phyloP scores from a whole-genome alignment of 768 basidiomycete genomes.

The Scleroderma citrinum region DNA sequence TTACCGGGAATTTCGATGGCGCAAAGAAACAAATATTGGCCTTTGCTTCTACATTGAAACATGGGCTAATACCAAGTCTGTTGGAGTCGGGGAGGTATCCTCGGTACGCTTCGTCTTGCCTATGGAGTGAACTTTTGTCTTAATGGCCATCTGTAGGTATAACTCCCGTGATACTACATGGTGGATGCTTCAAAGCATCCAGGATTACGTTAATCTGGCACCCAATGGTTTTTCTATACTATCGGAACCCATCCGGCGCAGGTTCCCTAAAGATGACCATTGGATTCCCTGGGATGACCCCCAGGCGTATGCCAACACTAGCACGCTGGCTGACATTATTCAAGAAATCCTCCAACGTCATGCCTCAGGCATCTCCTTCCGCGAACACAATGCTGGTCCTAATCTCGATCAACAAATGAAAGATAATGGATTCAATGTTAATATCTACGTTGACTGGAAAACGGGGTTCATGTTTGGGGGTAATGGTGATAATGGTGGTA shows the following conservation, averaged over 20 bases:
- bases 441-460: conserved; percentile 92
- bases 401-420: conserved; percentile 98
- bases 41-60: conserved; percentile 89
- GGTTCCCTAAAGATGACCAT: conserved; percentile 90
- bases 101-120: conserved; percentile 43
- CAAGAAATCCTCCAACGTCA: conserved; percentile 96
- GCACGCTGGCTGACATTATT: conserved; percentile 87
- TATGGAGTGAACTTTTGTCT: not conserved
- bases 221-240: conserved; percentile 83
- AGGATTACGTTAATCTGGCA: conserved; percentile 81
- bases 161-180: conserved; percentile 98
- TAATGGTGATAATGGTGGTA: conserved; percentile 80
- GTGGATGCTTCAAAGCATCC: conserved; percentile 99
- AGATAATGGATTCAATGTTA: conserved; percentile 87
- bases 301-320: conserved; percentile 74
- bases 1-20: conserved; percentile 82
- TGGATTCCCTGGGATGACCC: conserved; percentile 92
- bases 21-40: conserved; percentile 89
- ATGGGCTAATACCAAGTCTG: conserved; percentile 94
- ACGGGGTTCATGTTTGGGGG: conserved; percentile 90
- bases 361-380: conserved; percentile 85
- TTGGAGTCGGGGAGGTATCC: conserved; percentile 85
- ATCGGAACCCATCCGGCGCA: conserved; percentile 77
- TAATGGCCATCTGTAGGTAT: conserved; percentile 43
- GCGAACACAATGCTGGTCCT: conserved; percentile 94